A percentile compares a stretch with the other conserved stretches of the same genome.
These are phyloP conservation scores for Alternaria infectoria DNA, from an alignment of 2,329 filamentous ascomycete species.

Conservation along the genomic window DNA sequence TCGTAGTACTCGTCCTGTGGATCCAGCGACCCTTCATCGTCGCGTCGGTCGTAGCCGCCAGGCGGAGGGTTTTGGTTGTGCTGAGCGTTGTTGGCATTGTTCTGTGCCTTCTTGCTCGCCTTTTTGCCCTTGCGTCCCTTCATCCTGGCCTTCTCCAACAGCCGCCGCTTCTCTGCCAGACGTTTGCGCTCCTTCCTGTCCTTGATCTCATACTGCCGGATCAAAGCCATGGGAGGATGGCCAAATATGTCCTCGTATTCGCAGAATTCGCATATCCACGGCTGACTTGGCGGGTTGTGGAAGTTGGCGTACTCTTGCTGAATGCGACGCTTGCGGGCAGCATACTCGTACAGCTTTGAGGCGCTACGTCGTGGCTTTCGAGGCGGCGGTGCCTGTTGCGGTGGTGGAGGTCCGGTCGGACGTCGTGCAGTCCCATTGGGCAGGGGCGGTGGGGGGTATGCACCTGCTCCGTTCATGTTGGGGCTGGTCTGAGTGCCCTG, in stretches of 20 bases:
- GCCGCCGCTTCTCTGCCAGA: conserved; percentile 80
- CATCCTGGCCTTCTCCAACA: conserved; percentile 92
- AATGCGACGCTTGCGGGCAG: conserved; percentile 78
- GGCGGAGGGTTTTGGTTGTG: conserved; percentile 39
- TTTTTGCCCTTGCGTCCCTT: conserved; percentile 92
- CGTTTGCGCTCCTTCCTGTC: conserved; percentile 84
- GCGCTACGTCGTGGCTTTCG: conserved; percentile 69
- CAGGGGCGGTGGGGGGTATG: conserved; percentile 31
- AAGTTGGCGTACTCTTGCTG: conserved; percentile 79
- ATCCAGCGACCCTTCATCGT: conserved; percentile 41
- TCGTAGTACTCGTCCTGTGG: conserved; percentile 46
- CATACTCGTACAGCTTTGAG: conserved; percentile 73
- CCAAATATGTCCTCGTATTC: conserved; percentile 97
- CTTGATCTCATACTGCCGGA: conserved; percentile 92
- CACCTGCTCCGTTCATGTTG: conserved; percentile 50
- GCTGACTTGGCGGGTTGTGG: conserved; percentile 78
- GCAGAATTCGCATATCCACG: conserved; percentile 98
- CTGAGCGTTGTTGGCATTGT: conserved; percentile 41
- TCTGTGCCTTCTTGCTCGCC: conserved; percentile 65
- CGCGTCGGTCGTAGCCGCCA: conserved; percentile 39
- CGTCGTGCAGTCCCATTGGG: conserved; percentile 34
- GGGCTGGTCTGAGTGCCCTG: conserved; percentile 65
- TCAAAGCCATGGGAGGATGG: conserved; percentile 80
- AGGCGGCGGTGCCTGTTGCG: conserved; percentile 54
- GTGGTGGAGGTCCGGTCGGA: conserved; percentile 49